These are phyloP conservation scores for Paecilomyces sp. DNA, from an alignment of 2,329 filamentous ascomycete genomes.

Conservation along the genomic window DNA sequence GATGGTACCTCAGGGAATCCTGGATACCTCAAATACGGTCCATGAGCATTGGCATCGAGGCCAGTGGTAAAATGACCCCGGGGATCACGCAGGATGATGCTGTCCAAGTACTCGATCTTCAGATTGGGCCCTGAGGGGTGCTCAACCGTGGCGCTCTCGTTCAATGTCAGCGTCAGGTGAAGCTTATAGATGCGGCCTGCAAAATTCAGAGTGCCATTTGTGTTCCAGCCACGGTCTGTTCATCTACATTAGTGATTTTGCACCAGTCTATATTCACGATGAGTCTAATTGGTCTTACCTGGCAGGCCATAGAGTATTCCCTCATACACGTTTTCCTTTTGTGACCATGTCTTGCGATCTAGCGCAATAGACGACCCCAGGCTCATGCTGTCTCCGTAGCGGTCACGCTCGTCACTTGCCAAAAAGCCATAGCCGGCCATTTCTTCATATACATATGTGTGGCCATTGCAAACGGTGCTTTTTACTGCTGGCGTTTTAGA, in stretches of 20 bases:
- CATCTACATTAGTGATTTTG: not conserved
- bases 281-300: slow-evolving; percentile 32
- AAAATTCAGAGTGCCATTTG: slow-evolving; percentile 61
- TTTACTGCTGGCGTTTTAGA: slow-evolving; percentile 25
- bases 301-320: slow-evolving; percentile 59
- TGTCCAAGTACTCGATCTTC: slow-evolving; percentile 55
- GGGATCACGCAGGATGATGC: slow-evolving; percentile 58
- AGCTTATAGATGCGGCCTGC: slow-evolving; percentile 64
- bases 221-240: slow-evolving; percentile 46
- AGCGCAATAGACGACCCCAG: slow-evolving; percentile 61
- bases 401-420: slow-evolving; percentile 52
- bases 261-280: not conserved
- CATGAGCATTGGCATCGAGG: slow-evolving; percentile 53
- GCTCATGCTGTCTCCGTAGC: slow-evolving; percentile 62
- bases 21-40: slow-evolving; percentile 43
- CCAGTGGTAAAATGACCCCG: slow-evolving; percentile 57
- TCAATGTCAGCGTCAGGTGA: slow-evolving; percentile 50
- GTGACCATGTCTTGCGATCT: slow-evolving; percentile 53
- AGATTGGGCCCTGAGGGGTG: slow-evolving; percentile 55
- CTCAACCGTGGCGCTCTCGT: slow-evolving; percentile 43
- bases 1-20: slow-evolving; percentile 58
- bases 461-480: slow-evolving; percentile 52
- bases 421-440: slow-evolving; percentile 62
- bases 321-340: slow-evolving; percentile 46
- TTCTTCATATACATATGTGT: slow-evolving; percentile 58